A percentile compares a stretch with the other conserved stretches of the same genome.
phyloP scores from a whole-genome alignment of 331 rosid species.

The Arachis monticola region DNA sequence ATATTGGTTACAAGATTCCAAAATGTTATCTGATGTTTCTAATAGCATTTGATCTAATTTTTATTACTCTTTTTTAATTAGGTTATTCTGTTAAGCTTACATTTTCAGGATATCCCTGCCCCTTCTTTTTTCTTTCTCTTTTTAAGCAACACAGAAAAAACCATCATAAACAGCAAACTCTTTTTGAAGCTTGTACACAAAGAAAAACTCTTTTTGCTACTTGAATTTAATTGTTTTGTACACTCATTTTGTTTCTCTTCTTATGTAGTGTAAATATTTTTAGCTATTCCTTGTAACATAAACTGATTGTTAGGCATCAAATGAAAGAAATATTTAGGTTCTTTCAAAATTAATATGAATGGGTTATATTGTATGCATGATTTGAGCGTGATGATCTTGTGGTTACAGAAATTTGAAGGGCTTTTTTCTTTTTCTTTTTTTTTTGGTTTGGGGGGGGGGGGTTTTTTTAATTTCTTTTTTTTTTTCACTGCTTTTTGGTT shows the following conservation, averaged over 20 bases:
- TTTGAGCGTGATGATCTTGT: conserved; percentile 47
- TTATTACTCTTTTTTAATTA: neutral
- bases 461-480: too few relatives aligned
- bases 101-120: neutral
- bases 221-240: neutral
- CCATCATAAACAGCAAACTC: too few relatives aligned
- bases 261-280: neutral
- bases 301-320: conserved; percentile 51
- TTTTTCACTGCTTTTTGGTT: too few relatives aligned
- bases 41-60: neutral
- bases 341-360: conserved; percentile 2
- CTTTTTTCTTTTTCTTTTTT: too few relatives aligned
- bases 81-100: neutral
- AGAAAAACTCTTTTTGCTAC: neutral
- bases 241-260: neutral
- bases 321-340: conserved; percentile 7
- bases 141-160: too few relatives aligned
- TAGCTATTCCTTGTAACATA: conserved; percentile 33
- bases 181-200: neutral
- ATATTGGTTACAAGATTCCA: conserved; percentile 11
- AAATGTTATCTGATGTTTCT: conserved; percentile 21
- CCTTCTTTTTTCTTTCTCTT: too few relatives aligned
- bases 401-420: neutral
- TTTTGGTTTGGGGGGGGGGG: too few relatives aligned
- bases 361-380: neutral